Percentiles rank a stretch among this genome's conserved stretches.
Conservation (phyloP, 106 monocot species). For the Gastrodia elata region DNA sequence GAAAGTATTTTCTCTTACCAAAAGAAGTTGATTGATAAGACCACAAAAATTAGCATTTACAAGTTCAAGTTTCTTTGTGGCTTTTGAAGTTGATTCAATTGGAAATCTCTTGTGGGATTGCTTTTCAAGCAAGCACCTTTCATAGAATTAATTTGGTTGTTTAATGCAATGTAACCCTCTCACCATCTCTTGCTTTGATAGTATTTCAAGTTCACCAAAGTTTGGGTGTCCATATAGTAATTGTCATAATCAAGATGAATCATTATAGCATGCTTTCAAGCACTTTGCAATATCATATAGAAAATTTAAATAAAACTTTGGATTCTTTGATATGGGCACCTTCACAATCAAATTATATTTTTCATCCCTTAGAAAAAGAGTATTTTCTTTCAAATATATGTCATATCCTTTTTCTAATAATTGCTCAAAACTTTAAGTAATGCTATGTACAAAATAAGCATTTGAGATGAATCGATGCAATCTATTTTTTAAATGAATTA, state of each 20-base stretch:
- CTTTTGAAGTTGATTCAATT: not conserved
- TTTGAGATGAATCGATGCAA: not conserved
- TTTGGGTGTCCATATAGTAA: slow-evolving; percentile 6
- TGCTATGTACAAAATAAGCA: not conserved
- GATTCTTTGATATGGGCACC: slow-evolving; percentile 12
- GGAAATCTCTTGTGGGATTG: slow-evolving; percentile 6
- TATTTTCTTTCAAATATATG: not conserved
- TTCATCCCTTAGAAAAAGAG: slow-evolving; percentile 8
- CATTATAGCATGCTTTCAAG: not conserved
- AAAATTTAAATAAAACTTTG: slow-evolving; percentile 11
- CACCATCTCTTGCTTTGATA: not conserved
- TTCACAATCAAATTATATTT: not conserved
- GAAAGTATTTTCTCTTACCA: slow-evolving; percentile 8
- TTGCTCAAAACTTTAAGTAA: slow-evolving; percentile 12
- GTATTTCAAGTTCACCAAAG: not conserved
- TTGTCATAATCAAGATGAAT: slow-evolving; percentile 13
- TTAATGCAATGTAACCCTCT: not conserved
- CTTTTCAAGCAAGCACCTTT: slow-evolving; percentile 13
- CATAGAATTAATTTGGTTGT: slow-evolving; percentile 5
- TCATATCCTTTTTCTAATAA: slow-evolving; percentile 5
- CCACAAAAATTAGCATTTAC: slow-evolving; percentile 8
- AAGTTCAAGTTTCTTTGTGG: not conserved
- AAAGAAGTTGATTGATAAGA: not conserved
- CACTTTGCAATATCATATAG: not conserved
- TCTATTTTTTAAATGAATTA: not conserved